phyloP scores from a whole-genome alignment of 1,284 basidiomycete species.

The Heterobasidion parviporum region DNA sequence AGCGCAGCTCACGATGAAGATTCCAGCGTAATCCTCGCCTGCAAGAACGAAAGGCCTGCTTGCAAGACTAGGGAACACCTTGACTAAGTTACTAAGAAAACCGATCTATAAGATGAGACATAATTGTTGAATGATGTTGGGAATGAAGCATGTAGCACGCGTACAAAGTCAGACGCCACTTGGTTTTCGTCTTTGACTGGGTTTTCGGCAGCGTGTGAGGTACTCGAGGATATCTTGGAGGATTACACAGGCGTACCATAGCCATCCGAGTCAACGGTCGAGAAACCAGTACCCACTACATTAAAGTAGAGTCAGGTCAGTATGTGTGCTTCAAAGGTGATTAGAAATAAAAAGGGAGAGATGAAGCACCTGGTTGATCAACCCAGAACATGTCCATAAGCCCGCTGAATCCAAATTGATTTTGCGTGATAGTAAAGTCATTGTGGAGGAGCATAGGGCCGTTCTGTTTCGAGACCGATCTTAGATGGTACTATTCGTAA shows the following conservation, averaged over 20 bases:
- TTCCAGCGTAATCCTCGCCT: conserved; percentile 63
- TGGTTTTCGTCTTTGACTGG: conserved; percentile 59
- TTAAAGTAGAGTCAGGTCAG: not conserved
- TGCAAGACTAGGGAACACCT: conserved; percentile 56
- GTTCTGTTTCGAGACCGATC: conserved; percentile 32
- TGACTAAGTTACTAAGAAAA: conserved; percentile 58
- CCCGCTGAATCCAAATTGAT: conserved; percentile 49
- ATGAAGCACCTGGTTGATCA: conserved; percentile 45
- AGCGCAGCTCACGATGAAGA: conserved; percentile 42
- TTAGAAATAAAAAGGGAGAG: not conserved
- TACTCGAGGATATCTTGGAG: not conserved
- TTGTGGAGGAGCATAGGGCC: conserved; percentile 52
- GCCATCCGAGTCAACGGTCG: conserved; percentile 53
- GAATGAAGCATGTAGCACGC: conserved; percentile 14
- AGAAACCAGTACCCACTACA: conserved; percentile 50
- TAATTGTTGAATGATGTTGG: not conserved
- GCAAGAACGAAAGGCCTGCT: conserved; percentile 52
- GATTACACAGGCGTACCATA: conserved; percentile 35
- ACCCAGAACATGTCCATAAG: conserved; percentile 65
- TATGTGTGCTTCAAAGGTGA: conserved; percentile 3
- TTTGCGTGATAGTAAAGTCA: conserved; percentile 39
- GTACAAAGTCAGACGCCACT: conserved; percentile 61
- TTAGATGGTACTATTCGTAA: not conserved
- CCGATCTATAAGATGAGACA: conserved; percentile 36
- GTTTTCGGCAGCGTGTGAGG: conserved; percentile 1